Base-by-base conservation (phyloP, 345 rosid genomes). In the Brassica juncea region DNA sequence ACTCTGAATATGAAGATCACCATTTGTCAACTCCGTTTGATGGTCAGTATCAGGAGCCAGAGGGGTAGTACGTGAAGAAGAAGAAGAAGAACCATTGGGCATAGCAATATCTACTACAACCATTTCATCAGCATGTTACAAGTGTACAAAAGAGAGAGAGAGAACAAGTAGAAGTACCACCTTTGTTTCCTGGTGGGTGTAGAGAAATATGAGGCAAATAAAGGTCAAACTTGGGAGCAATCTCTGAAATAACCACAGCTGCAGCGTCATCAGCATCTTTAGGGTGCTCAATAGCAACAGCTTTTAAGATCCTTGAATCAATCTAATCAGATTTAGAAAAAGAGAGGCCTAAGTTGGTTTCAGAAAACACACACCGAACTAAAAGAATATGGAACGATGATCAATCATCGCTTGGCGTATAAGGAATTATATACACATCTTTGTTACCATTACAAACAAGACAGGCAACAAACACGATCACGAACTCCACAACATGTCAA, bases 281-380 rank as follows among this genome's bases (percentile, higher is more conserved):
- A 10, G 88, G 68, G 76, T 96, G 88, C 80, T 93, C 97, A 77
- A 90, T 87, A 47, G 99, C 97, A 81, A 90, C 92, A 85, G 98
- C 97, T 87, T 85, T 93, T 69, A 96, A 71, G 54, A 92, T 27
- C 44, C 98, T 91, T 5, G 82, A 25, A 85, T 96, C 99, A 74
- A 93, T 80, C 99, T 96, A 9, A 12, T 62, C 44, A 42, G 30
- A 79, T 11, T 0, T 15, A 54, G 30, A 27, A 27, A 27, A 27
- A 27, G 30, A 27, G 30, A 27, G 30, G 30, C 31, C 31, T 28
- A 37, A 37, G 8, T 37, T 37, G 44, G 11, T 37, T 37, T 37
- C 11, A 8, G 31, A 37, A 42, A 42, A 42, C 52, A 42, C 3
- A 42, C 49, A 42, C 49, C 49, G 10, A 10, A 42, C 31, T 4